A percentile compares a stretch with the other conserved stretches of the same genome.
Conservation (phyloP, 2,329 filamentous ascomycete species). For the Aspergillus aculeatinus region DNA sequence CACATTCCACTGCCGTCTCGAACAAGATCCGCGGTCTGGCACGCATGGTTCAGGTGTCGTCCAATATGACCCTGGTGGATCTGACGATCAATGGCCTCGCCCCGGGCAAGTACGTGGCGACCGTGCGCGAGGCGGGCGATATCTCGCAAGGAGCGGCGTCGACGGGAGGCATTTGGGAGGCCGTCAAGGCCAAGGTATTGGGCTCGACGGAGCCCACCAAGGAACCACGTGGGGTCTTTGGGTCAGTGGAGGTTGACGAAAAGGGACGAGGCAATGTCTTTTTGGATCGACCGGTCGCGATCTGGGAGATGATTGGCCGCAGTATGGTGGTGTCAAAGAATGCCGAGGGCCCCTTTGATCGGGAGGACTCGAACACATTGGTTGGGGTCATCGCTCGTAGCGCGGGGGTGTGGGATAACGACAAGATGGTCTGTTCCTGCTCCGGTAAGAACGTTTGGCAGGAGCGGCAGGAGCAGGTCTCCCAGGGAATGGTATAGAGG, state of each 20-base stretch:
- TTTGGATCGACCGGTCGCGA: constrained; percentile 75
- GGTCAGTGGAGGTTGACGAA: constrained; percentile 70
- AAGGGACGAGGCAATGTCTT: constrained; percentile 78
- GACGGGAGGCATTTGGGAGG: constrained; percentile 79
- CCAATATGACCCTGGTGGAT: constrained; percentile 78
- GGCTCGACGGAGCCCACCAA: constrained; percentile 30
- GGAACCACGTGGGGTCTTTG: constrained; percentile 64
- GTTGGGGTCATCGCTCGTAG: constrained; percentile 93
- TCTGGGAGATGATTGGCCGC: constrained; percentile 95
- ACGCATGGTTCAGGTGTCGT: constrained; percentile 87
- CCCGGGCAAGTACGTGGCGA: constrained; percentile 79
- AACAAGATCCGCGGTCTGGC: constrained; percentile 80
- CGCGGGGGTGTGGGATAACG: constrained; percentile 98
- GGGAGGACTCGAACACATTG: constrained; percentile 79
- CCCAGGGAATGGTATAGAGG: constrained; percentile 80
- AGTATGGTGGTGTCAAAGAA: constrained; percentile 82
- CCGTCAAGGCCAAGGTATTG: constrained; percentile 44
- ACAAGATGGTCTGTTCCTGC: constrained; percentile 97
- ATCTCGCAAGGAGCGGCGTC: constrained; percentile 80
- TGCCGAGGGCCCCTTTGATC: constrained; percentile 57
- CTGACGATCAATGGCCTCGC: constrained; percentile 79
- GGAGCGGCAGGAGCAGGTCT: constrained; percentile 84
- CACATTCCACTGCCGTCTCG: constrained; percentile 60
- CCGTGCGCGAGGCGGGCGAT: constrained; percentile 81
- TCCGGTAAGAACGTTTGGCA: constrained; percentile 98